Evolutionary conservation across 345 rosid genomes (phyloP).

Genomic region (Pelargonium nanum): DNA sequence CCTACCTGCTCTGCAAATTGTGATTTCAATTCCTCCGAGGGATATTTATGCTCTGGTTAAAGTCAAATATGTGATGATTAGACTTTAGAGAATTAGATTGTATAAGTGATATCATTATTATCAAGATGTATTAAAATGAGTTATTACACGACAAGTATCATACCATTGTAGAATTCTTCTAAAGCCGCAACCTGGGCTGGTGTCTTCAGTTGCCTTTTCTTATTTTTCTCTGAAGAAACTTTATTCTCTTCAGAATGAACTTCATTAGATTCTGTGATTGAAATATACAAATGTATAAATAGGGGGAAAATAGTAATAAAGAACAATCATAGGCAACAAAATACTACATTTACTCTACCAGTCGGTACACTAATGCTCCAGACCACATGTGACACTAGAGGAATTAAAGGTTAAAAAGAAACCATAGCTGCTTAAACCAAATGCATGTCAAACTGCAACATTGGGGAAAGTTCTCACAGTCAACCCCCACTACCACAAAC

Average conservation of each 20-base stretch:
- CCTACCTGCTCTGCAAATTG: slow-evolving; percentile 57
- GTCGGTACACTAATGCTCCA: too few species aligned
- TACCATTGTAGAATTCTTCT: slow-evolving; percentile 77
- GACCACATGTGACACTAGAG: too few species aligned
- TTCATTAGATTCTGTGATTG: slow-evolving; percentile 44
- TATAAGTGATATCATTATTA: slow-evolving; percentile 3
- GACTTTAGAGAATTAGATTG: slow-evolving; percentile 6
- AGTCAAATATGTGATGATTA: not conserved
- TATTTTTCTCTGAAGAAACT: slow-evolving; percentile 42
- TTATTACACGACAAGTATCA: slow-evolving; percentile 6
- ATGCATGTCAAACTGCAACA: too few species aligned
- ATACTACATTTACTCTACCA: not conserved
- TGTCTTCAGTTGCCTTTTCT: slow-evolving; percentile 61
- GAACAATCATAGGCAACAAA: not conserved
- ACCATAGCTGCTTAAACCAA: too few species aligned
- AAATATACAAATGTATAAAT: slow-evolving; percentile 10
- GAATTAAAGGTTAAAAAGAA: too few species aligned
- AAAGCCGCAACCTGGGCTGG: slow-evolving; percentile 62
- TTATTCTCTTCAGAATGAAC: slow-evolving; percentile 50
- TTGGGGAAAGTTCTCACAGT: too few species aligned
- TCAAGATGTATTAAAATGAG: slow-evolving; percentile 13
- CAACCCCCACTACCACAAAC: too few species aligned
- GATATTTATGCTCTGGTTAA: slow-evolving; percentile 65
- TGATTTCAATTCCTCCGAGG: slow-evolving; percentile 67
- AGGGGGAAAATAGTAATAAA: slow-evolving; percentile 3